Percentiles rank a stretch among this genome's conserved stretches.
Evolutionary conservation across 768 basidiomycete genomes (phyloP).

Genomic region (Serpula lacrymans): DNA sequence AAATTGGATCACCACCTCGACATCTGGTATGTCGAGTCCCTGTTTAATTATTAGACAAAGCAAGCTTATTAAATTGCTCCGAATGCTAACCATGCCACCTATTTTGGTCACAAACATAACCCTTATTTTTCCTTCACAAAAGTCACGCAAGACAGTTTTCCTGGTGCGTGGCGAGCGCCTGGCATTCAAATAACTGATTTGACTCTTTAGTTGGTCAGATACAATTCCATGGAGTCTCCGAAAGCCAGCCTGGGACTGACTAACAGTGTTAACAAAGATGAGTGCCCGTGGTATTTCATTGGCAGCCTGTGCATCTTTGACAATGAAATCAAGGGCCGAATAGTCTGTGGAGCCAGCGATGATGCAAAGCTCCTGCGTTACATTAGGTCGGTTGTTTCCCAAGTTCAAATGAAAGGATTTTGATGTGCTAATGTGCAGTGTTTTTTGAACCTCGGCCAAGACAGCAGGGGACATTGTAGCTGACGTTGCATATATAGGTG

Average conservation of each 20-base stretch:
- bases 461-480: conserved; percentile 30
- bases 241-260: conserved; percentile 12
- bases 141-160: too few relatives aligned
- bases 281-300: conserved; percentile 7
- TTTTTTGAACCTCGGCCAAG: conserved; percentile 20
- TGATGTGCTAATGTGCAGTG: conserved; percentile 18
- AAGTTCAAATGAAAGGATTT: conserved; percentile 29
- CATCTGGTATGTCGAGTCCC: conserved; percentile 33
- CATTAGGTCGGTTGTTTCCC: conserved; percentile 35
- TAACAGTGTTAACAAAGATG: conserved; percentile 18
- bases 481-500: conserved; percentile 29
- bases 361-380: conserved; percentile 17
- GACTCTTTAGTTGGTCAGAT: conserved; percentile 4
- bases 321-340: conserved; percentile 13
- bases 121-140: too few relatives aligned
- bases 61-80: too few relatives aligned
- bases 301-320: background rate
- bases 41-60: too few relatives aligned
- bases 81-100: conserved; percentile 35
- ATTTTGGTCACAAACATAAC: conserved; percentile 33
- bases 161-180: too few relatives aligned
- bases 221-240: conserved; percentile 11
- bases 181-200: too few relatives aligned
- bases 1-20: conserved; percentile 34
- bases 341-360: conserved; percentile 22